phyloP scores from a whole-genome alignment of 1,139 yeast species.

The Yamadazyma sp. region DNA sequence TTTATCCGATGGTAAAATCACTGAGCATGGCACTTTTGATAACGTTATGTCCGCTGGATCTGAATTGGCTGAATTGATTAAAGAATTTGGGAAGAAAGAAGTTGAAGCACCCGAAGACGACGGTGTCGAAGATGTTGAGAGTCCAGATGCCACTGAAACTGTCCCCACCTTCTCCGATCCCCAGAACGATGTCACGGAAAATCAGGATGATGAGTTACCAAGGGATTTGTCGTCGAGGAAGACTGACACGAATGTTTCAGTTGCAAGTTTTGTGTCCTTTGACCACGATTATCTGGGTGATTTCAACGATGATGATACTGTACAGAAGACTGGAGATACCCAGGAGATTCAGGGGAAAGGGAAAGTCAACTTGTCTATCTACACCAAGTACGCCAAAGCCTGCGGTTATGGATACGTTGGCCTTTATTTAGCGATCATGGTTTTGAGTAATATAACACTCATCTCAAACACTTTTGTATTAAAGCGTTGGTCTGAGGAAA shows the following conservation, averaged over 20 bases:
- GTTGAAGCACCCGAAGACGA: conserved; percentile 14
- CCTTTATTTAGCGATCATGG: conserved; percentile 24
- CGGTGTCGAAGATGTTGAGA: conserved; percentile 6
- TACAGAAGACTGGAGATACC: conserved; percentile 25
- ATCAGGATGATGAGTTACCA: conserved; percentile 9
- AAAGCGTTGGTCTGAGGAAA: conserved; percentile 40
- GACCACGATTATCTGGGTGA: conserved; percentile 21
- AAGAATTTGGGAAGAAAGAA: conserved; percentile 25
- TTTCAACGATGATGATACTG: conserved; percentile 16
- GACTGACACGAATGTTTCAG: conserved; percentile 11
- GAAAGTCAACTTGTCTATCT: conserved; percentile 31
- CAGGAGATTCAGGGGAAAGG: conserved; percentile 35
- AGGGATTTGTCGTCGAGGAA: conserved; percentile 8
- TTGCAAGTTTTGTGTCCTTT: conserved; percentile 23
- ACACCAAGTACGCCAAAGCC: conserved; percentile 34
- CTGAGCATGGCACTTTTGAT: conserved; percentile 34
- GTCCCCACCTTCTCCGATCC: conserved; percentile 5
- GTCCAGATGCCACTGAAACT: background rate
- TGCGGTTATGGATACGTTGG: conserved; percentile 30
- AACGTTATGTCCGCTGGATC: conserved; percentile 22
- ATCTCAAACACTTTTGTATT: conserved; percentile 34
- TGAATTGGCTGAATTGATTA: conserved; percentile 24
- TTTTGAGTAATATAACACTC: conserved; percentile 21
- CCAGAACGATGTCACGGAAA: conserved; percentile 9
- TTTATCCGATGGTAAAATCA: conserved; percentile 26